A percentile compares a stretch with the other conserved stretches of the same genome.
Evolutionary conservation across 2,329 filamentous ascomycete genomes (phyloP).

Genomic region (Kalaharituber pfeilii): DNA sequence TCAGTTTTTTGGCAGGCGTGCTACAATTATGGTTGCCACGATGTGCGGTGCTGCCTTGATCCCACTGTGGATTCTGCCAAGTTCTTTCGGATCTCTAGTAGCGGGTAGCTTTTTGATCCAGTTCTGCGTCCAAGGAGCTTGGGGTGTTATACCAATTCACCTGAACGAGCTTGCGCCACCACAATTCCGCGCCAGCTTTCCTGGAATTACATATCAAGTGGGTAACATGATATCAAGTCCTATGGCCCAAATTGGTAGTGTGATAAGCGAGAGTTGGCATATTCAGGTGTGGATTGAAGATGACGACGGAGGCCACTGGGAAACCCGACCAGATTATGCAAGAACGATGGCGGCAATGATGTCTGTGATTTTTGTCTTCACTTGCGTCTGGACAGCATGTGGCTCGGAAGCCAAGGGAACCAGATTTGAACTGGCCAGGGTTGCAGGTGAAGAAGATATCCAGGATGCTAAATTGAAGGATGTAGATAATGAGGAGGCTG

Average conservation of each 20-base stretch:
- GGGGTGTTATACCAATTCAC: constrained; percentile 54
- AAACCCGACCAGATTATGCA: constrained; percentile 54
- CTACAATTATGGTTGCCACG: constrained; percentile 45
- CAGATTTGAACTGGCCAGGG: constrained; percentile 45
- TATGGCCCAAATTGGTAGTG: constrained; percentile 60
- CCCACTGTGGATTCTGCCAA: constrained; percentile 52
- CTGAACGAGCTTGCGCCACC: constrained; percentile 56
- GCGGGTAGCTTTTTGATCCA: constrained; percentile 52
- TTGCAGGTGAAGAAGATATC: constrained; percentile 34
- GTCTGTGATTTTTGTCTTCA: constrained; percentile 43
- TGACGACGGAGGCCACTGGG: constrained; percentile 30
- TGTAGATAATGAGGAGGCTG: background rate
- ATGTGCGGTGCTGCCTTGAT: constrained; percentile 45
- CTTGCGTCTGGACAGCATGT: constrained; percentile 42
- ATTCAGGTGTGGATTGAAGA: constrained; percentile 25
- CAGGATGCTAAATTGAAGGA: too few species aligned
- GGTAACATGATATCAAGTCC: constrained; percentile 60
- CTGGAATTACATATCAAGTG: constrained; percentile 54
- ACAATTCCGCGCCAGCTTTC: constrained; percentile 53
- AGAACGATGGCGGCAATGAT: constrained; percentile 57
- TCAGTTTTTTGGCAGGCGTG: constrained; percentile 57
- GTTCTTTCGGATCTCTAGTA: constrained; percentile 41
- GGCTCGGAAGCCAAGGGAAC: constrained; percentile 60
- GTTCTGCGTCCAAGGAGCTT: constrained; percentile 48
- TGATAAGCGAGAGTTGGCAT: constrained; percentile 47